A percentile compares a stretch with the other conserved stretches of the same genome.
Evolutionary conservation across 2,329 filamentous ascomycete genomes (phyloP).

Genomic region (Zymoseptoria pseudotritici): DNA sequence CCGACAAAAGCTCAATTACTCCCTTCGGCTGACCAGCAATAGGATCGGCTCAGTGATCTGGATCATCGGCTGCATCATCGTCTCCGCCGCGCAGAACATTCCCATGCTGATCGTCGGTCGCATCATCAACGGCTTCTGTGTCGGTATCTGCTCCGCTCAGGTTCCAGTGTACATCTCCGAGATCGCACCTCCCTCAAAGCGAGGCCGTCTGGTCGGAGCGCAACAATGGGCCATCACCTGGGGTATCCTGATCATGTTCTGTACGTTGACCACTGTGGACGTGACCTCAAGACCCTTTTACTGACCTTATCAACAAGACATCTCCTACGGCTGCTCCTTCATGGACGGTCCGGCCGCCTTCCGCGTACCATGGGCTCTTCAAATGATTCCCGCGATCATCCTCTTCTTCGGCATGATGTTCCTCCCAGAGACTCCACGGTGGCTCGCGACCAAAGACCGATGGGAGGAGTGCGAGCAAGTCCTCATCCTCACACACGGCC

Average conservation of each 20-base stretch:
- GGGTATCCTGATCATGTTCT: slow-evolving; percentile 60
- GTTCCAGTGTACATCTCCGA: slow-evolving; percentile 64
- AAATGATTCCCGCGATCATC: slow-evolving; percentile 43
- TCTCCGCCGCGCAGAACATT: slow-evolving; percentile 57
- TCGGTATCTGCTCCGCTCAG: slow-evolving; percentile 65
- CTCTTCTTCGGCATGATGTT: slow-evolving; percentile 45
- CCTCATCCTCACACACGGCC: slow-evolving; percentile 57
- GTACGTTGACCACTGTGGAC: background rate
- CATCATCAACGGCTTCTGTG: slow-evolving; percentile 62
- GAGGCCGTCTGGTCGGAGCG: slow-evolving; percentile 60
- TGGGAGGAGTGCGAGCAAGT: slow-evolving; percentile 55
- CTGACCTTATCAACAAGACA: slow-evolving; percentile 21
- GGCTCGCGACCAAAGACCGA: slow-evolving; percentile 56
- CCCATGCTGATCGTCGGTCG: slow-evolving; percentile 66
- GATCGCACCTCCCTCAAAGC: slow-evolving; percentile 50
- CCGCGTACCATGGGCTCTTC: slow-evolving; percentile 44
- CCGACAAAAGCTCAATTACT: background rate
- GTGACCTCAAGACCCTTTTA: background rate
- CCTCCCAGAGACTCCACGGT: slow-evolving; percentile 61
- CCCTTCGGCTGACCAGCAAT: background rate
- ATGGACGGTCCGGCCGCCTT: slow-evolving; percentile 50
- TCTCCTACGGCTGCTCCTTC: slow-evolving; percentile 57
- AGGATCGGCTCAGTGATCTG: slow-evolving; percentile 32
- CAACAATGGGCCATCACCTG: slow-evolving; percentile 68
- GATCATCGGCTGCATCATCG: slow-evolving; percentile 54